Base-by-base conservation (phyloP, 495 filamentous ascomycete species). In the Trichocladium uniseriatum region DNA sequence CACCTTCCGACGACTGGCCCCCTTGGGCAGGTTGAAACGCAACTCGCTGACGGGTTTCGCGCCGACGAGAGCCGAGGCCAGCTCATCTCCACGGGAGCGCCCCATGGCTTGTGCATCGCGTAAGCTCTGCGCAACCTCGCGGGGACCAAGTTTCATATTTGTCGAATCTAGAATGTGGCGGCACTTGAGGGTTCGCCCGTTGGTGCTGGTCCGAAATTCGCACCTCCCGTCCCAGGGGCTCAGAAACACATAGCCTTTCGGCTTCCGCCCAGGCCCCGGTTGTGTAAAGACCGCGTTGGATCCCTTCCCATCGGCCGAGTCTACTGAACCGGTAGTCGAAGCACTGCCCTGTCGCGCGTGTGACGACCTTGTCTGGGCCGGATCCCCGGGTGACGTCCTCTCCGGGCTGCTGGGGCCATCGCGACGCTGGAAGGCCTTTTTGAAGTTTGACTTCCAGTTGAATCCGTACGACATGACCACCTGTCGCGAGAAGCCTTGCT, bases 191-290 rank as follows among this genome's bases (percentile, higher is more conserved):
- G 77, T 81, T 39, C 83, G 76, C 16, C 89, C 87, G 29, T 78
- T 81, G 29, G 79, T 74, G 49, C 86, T 82, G 4, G 85, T 87
- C 6, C 76, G 68, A 64, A 95, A 95, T 44, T 89, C 84, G 67
- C 89, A 95, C 21, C 72, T 75, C 15, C 87, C 86, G 45, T 86
- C 76, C 89, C 89, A 95, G 0, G 89, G 89, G n/a, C 82, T 87
- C 34, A 73, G 59, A 63, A 95, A 94, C 11, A 78, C 65, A 65
- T 82, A 86, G 6, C 70, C 72, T 38, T 69, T 70, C 9, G 73
- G 67, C 39, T 65, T 67, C 6, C 73, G 53, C 0, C 71, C 71
- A 0, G 69, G 70, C 0, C 71, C 70, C 0, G 72, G 70, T 7
- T 68, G 62, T 1, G 69, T 72, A 39, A 69, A 66, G 2, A 68